Evolutionary conservation across 2,329 filamentous ascomycete genomes (phyloP), one percentile per base, ranked within the genome.

Genomic region (Graphilbum sp.): DNA sequence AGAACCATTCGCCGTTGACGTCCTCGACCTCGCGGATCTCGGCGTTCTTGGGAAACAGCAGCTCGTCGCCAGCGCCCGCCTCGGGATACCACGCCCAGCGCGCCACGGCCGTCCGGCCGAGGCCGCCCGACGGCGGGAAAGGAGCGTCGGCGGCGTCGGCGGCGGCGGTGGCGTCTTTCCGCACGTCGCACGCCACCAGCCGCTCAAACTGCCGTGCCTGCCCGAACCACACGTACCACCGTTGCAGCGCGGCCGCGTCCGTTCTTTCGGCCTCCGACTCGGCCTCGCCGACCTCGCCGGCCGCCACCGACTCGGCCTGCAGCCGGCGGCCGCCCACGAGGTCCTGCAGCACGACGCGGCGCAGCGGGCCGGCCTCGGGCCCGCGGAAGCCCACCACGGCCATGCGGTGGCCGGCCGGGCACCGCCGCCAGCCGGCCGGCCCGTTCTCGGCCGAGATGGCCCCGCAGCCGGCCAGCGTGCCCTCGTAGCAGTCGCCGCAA

Each of bases 1-100:
- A 80, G 50, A 71, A 86, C 87, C 87, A 96, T 54, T 94, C 86
- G 16, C 79, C 82, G 54, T 94, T 94, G 35, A 92, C 74, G 54
- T 90, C 81, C 53, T 88, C 79, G 29, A 80, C 74, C 60, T 96
- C 88, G 7, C 69, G 67, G 13, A 96, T 71, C 55, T 90, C 82
- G 0, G 87, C 86, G 10, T 81, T 77, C 36, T 75, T 76, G 27
- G 27, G 88, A 48, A 96, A 95, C 44, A 77, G 57, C 31, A 96
- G 59, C 58, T 96, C 88, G 52, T 94, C 82, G 17, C 63, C 64
- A 1, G 70, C 70, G 0, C 60, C 67, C 0, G 66, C 58, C 3
- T 69, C 68, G 0, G 85, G 84, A 51, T 79, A 87, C 67, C 84
- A 93, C 4, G 75, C 68, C 81, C 84, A 95, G 15, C 68, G 57